Base-by-base conservation (phyloP, 352 stramenopile genomes). In the Globisporangium cylindrosporum region DNA sequence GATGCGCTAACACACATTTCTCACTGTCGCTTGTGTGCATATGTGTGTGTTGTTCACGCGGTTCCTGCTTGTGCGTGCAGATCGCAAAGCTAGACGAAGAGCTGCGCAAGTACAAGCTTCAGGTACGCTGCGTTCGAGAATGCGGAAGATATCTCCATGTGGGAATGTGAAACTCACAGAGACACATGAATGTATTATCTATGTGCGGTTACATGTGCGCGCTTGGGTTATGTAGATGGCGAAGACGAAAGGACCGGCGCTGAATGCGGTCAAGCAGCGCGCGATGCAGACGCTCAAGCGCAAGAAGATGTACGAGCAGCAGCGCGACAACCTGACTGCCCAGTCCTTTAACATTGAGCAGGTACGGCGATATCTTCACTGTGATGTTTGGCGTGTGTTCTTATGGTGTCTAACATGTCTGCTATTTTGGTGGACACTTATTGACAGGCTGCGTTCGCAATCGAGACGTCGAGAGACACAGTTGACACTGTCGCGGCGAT, bases 401-500 rank as follows among this genome's bases (percentile, higher is more conserved):
- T 18, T 9, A 22, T 24, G 32, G 27, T 71, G 57, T 66, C 46
- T 41, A 18, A 60, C 43, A 24, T 27, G 29, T 27, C 10, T 12
- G 59, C 36, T 3, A 32, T 32, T 18, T 56, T 3, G 55, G 48
- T 24, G 64, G 22, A 3, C 12, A n/a, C 3, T 53, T 66, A 20
- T 32, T 25, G 25, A 1, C 59, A 94, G 86, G 85, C 88, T 4
- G 71, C 82, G 32, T 95, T 95, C 79, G 90, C 92, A 32, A 97
- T 98, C 67, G 94, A 99, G 69, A 96, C 84, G 57, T 93, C 93
- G 56, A 96, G 95, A 59, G 93, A 97, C 61, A 98, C 92, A 29
- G 84, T 98, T 1, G 80, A 88, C 46, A 99, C 94, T 0, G 93
- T 99, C 0, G 79, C 90, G 20, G 96, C 97, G 1, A 98, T 99